A percentile compares a stretch with the other conserved stretches of the same genome.
These are phyloP conservation scores for Penicillium crustosum DNA, from an alignment of 2,329 filamentous ascomycete species.

Conservation along the genomic window DNA sequence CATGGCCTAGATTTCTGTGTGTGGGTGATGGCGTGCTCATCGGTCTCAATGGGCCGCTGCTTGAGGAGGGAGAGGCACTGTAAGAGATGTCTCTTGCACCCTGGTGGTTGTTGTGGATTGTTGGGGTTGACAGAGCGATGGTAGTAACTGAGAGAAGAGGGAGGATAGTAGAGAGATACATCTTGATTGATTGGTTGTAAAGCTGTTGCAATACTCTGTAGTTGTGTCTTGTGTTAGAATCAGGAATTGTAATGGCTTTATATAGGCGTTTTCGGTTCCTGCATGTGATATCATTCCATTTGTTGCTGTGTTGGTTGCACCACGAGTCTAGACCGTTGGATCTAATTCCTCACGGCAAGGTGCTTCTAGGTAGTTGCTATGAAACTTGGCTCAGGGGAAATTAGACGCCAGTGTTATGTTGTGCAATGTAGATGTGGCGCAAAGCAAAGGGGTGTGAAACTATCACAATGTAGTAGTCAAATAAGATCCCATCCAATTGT, in stretches of 20 bases:
- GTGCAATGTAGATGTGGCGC: background rate
- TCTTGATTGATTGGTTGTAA: background rate
- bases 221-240: background rate
- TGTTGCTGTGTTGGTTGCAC: background rate
- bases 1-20: slow-evolving; percentile 26
- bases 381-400: background rate
- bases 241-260: background rate
- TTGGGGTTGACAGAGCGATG: slow-evolving; percentile 10
- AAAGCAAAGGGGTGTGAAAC: slow-evolving; percentile 6
- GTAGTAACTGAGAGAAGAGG: slow-evolving; percentile 6
- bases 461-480: slow-evolving; percentile 1
- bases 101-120: background rate
- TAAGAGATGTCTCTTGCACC: background rate
- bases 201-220: background rate
- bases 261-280: background rate
- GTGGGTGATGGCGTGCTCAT: slow-evolving; percentile 5
- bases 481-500: background rate
- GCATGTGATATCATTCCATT: background rate
- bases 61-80: slow-evolving; percentile 5
- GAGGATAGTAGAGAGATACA: slow-evolving; percentile 13
- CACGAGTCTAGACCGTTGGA: background rate
- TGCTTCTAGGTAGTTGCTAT: background rate
- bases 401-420: background rate
- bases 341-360: background rate
- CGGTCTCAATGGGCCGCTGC: background rate